Evolutionary conservation across 208 protist species (phyloP), one percentile per base, ranked within the genome.

Genomic region (Leishmania aethiopica): DNA sequence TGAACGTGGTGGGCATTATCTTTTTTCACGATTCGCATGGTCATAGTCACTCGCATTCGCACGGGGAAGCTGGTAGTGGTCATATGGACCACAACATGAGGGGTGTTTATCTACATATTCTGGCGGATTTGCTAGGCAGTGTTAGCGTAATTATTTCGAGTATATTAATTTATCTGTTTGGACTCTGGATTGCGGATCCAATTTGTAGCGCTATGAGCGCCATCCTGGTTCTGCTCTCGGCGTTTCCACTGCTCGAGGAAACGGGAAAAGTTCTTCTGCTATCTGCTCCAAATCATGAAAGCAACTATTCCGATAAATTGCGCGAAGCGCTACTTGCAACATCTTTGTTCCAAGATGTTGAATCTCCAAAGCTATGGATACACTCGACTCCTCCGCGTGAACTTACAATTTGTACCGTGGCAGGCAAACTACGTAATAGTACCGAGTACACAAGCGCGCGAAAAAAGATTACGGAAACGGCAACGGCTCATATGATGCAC

Each of bases 51-150:
- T 88, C 85, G 4, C 90, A 93, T 77, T 77, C 74, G 22, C 85
- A 89, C 73, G 93, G 83, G 28, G 70, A 84, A 66, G 85, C 85
- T 73, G 47, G 84, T 55, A 57, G 85, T 53, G 75, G 77, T 64
- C 60, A 84, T 66, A 84, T 89, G 25, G 92, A 96, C 77, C 90
- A 96, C 83, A 97, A 97, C 77, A 94, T 98, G 81, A 74, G 93
- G 42, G 93, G 95, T 4, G 89, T 98, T 22, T 97, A 95, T 81
- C 80, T 98, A 28, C 96, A 98, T 83, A 96, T 98, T 86, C 69
- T 98, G 3, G 94, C 95, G 2, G 95, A 98, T 87, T 84, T 97
- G 40, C 62, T 98, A 7, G 94, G 95, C 4, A 95, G 90, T 84
- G 88, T 98, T 22, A 94, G 90, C 77, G 96, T 98, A 6, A 96